Conservation (phyloP, 2,329 filamentous ascomycete genomes). For the Cadophora luteo-olivacea region DNA sequence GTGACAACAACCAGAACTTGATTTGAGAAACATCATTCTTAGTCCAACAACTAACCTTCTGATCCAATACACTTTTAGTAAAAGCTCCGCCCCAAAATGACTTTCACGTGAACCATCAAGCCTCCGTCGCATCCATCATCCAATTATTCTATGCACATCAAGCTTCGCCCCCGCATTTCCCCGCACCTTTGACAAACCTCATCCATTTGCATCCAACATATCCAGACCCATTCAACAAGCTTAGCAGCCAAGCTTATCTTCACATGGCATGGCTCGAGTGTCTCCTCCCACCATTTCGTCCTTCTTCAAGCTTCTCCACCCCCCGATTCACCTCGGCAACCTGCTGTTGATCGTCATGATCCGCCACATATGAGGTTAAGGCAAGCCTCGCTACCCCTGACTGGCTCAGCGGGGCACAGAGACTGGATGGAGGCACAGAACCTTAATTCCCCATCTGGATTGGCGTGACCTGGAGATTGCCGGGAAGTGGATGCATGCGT, state of each 20-base stretch:
- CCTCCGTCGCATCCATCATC: constrained; percentile 2
- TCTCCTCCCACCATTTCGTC: not conserved
- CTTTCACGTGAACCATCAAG: not conserved
- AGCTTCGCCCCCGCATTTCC: constrained; percentile 7
- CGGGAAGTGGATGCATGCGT: not conserved
- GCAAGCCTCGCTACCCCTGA: constrained; percentile 8
- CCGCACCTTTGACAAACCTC: constrained; percentile 4
- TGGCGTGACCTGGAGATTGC: not conserved
- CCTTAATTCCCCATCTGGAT: constrained; percentile 1
- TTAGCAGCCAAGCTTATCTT: constrained; percentile 10
- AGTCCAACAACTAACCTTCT: not conserved
- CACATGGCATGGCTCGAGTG: not conserved
- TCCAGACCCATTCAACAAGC: not conserved
- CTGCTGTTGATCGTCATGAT: not conserved
- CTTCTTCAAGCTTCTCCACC: not conserved
- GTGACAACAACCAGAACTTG: not conserved
- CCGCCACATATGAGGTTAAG: not conserved
- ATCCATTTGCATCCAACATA: not conserved
- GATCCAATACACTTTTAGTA: not conserved
- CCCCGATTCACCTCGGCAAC: constrained; percentile 8
- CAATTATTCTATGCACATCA: constrained; percentile 1
- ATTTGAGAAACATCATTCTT: not conserved
- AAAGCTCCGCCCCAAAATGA: not conserved
- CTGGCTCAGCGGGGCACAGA: not conserved
- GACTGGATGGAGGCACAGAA: not conserved